These are phyloP conservation scores for Ceratobasidium sp. DNA, from an alignment of 1,284 basidiomycete species.

Conservation along the genomic window DNA sequence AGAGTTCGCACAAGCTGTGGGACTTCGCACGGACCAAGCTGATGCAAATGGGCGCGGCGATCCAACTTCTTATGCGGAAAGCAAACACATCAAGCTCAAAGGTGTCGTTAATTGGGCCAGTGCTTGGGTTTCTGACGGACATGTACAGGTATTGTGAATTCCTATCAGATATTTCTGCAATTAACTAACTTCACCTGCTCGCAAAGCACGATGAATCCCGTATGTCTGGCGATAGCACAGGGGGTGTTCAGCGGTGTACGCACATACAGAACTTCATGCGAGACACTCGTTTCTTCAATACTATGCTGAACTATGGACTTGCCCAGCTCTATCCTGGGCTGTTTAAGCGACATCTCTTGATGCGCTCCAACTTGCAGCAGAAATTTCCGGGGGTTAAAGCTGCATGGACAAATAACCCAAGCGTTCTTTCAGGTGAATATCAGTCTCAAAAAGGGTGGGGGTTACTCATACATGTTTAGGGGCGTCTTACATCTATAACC, in stretches of 20 bases:
- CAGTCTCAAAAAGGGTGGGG: not conserved
- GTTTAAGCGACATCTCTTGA: not conserved
- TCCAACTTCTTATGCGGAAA: not conserved
- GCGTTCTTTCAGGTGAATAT: not conserved
- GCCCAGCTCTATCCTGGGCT: not conserved
- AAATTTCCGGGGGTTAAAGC: not conserved
- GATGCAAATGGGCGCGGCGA: slow-evolving; percentile 5
- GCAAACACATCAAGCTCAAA: not conserved
- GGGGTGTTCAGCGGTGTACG: not conserved
- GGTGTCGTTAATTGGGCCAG: not conserved
- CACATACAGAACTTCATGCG: not conserved
- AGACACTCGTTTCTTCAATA: not conserved
- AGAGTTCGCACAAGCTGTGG: not conserved
- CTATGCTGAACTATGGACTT: not conserved
- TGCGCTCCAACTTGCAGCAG: not conserved
- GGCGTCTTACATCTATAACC: not conserved
- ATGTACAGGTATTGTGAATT: not conserved
- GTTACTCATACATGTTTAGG: not conserved
- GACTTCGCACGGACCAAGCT: not conserved
- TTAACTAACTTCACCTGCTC: too few relatives aligned
- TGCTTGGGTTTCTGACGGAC: not conserved
- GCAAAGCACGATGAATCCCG: not conserved
- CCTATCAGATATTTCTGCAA: too few relatives aligned
- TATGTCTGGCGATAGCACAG: not conserved
- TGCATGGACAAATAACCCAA: not conserved